A percentile compares a stretch with the other conserved stretches of the same genome.
phyloP scores from a whole-genome alignment of 176 grass and related monocot genomes.

The Phragmites australis region DNA sequence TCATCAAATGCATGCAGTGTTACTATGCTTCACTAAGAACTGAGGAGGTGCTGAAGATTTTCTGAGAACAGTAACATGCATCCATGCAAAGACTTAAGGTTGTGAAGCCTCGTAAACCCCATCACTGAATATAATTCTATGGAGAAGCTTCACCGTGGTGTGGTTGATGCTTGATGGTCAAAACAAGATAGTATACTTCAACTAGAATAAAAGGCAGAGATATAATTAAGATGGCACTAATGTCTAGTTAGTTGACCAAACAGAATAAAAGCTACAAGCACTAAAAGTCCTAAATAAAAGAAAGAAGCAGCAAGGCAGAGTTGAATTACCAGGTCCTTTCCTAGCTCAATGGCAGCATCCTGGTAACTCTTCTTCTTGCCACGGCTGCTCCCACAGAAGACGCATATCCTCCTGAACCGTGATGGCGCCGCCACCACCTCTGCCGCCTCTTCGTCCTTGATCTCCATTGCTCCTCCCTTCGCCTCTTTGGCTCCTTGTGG shows the following conservation, averaged over 20 bases:
- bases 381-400: constrained; percentile 55
- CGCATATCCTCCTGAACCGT: constrained; percentile 52
- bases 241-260: constrained; percentile 3
- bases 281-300: neutral
- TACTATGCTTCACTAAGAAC: neutral
- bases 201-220: neutral
- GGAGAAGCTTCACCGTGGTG: neutral
- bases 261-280: neutral
- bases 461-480: constrained; percentile 39
- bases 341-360: constrained; percentile 53
- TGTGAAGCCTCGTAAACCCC: neutral
- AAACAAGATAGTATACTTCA: neutral
- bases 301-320: neutral
- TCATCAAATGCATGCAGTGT: neutral
- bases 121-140: neutral
- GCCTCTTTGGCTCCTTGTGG: constrained; percentile 1
- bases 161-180: neutral
- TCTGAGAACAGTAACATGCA: neutral
- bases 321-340: constrained; percentile 45
- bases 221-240: neutral
- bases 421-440: constrained; percentile 5
- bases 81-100: neutral
- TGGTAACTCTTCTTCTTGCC: constrained; percentile 59
- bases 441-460: constrained; percentile 7
- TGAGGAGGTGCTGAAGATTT: neutral